Percentiles rank a stretch among this genome's conserved stretches.
phyloP scores from a whole-genome alignment of 345 rosid genomes.

The Dipteronia sinensis region DNA sequence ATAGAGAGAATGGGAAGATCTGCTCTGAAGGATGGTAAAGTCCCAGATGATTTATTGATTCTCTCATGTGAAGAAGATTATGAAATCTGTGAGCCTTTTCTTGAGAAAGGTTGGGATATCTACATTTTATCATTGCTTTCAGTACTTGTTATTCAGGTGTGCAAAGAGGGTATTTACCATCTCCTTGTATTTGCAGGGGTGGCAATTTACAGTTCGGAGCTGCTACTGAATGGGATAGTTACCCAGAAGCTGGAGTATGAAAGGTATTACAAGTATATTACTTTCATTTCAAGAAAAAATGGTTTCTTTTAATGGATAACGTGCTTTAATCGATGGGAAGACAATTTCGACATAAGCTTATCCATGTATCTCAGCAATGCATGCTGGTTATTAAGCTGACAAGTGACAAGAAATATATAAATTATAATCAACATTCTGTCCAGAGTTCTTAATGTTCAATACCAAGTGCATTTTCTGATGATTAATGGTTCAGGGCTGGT shows the following conservation, averaged over 20 bases:
- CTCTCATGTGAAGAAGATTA: constrained; percentile 87
- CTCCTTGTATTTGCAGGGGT: constrained; percentile 49
- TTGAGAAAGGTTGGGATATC: constrained; percentile 62
- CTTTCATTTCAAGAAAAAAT: background rate
- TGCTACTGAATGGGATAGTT: constrained; percentile 82
- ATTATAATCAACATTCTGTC: no score
- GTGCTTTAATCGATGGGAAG: background rate
- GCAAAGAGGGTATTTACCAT: background rate
- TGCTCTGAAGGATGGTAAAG: constrained; percentile 53
- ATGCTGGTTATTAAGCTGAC: no score
- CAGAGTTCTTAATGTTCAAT: background rate
- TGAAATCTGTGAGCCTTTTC: constrained; percentile 56
- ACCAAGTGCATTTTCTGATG: background rate
- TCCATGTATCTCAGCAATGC: background rate
- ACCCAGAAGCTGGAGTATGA: constrained; percentile 83
- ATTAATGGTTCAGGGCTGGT: background rate
- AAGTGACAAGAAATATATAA: no score
- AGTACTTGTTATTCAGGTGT: background rate
- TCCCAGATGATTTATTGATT: constrained; percentile 62
- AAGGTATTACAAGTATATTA: constrained; percentile 45
- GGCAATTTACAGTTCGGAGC: constrained; percentile 81
- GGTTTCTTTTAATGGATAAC: background rate
- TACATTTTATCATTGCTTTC: background rate
- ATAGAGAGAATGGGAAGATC: constrained; percentile 79
- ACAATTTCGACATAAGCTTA: background rate